phyloP scores from a whole-genome alignment of 129 eudicot genomes.

The Deinandra increscens region DNA sequence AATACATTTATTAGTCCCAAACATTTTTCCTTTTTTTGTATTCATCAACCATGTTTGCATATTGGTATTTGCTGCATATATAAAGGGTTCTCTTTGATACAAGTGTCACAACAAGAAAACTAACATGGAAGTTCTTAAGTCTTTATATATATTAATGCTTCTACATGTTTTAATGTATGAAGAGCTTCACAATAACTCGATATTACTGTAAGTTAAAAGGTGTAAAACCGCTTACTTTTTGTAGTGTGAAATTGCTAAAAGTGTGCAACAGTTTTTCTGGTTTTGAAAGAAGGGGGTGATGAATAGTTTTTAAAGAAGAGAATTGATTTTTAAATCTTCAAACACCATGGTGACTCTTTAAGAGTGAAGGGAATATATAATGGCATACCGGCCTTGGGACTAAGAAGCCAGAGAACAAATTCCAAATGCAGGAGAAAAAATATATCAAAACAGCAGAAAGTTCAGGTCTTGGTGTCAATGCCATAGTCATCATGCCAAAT shows the following conservation, averaged over 20 bases:
- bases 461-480: not conserved
- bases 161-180: no score
- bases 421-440: conserved; percentile 10
- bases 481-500: conserved; percentile 19
- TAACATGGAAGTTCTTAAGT: no score
- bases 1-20: not conserved
- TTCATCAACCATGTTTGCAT: not conserved
- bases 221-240: no score
- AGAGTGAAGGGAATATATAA: not conserved
- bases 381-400: conserved; percentile 13
- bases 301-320: not conserved
- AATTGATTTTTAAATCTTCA: not conserved
- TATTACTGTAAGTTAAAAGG: no score
- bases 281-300: no score
- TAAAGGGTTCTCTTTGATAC: no score
- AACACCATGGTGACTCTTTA: not conserved
- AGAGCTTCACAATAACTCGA: no score
- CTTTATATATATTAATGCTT: no score
- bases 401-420: conserved; percentile 14
- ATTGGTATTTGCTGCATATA: no score
- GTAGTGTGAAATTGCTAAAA: no score
- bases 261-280: no score
- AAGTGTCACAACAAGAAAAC: no score
- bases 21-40: not conserved
- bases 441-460: conserved; percentile 8